Base-by-base conservation (phyloP, 768 basidiomycete genomes). In the Hypholoma sublateritium region DNA sequence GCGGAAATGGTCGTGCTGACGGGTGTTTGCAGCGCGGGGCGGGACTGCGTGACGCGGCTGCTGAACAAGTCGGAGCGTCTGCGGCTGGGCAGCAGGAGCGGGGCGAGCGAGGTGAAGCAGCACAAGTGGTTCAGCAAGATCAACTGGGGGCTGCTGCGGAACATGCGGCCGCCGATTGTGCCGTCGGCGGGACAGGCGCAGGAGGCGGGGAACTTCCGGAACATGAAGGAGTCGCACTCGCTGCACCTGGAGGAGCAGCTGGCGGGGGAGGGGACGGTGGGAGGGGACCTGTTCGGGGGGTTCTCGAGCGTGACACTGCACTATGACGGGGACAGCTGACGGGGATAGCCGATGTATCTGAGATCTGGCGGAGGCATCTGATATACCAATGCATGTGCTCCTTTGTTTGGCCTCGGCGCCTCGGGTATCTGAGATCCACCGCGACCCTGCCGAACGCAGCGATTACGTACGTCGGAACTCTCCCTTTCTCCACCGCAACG, bases 41-140 rank as follows among this genome's bases (percentile, higher is more conserved):
- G 95, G 72, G 93, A 95, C 61, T 85, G 91, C 69, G 81, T 99
- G 61, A 80, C 79, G 34, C 91, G 94, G 62, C 70, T 98, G 53
- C 76, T 99, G 65, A 91, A 92, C 80, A 99, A 99, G 77, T 87
- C 90, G 64, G 97, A 99, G 72, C 78, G 82, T 68, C 87, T 84
- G 55, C 82, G 97, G 59, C 72, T 98, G 36, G 97, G 97, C 44
- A 93, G 93, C 72, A 87, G 83, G 73, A 93, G 87, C 63, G 97
- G 97, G 24, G 97, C 97, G 55, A 96, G 94, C 69, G 97, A 99
- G 74, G 95, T 99, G 65, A 99, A 98, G 77, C 88, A 91, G 56
- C 97, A 98, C 82, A 95, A 93, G 70, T 99, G 97, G 97, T 99
- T 99, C 77, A 77, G 79, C 25, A 94, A 93, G 66, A 87, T 96